A percentile compares a stretch with the other conserved stretches of the same genome.
Conservation (phyloP, 441 rosid genomes). For the Adansonia rubrostipa region DNA sequence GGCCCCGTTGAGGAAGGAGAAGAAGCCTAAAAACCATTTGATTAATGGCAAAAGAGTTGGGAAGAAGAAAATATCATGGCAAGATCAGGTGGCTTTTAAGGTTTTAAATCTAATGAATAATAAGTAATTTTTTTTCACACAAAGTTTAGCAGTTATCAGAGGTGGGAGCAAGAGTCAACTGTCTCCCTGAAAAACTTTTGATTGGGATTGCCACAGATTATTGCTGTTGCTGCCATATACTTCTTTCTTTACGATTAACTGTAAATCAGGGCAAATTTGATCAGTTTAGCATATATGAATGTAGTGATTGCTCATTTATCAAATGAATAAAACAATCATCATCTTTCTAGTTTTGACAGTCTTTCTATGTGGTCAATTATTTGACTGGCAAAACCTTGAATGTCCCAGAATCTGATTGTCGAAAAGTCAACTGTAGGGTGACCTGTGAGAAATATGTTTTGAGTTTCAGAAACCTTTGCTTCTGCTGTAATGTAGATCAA, state of each 20-base stretch:
- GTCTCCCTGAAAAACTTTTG: background rate
- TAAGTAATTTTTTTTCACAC: background rate
- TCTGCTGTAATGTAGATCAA: background rate
- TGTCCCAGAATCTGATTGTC: background rate
- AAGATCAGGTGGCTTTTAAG: slow-evolving; percentile 40
- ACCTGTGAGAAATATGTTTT: background rate
- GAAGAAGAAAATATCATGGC: slow-evolving; percentile 49
- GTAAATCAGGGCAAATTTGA: slow-evolving; percentile 23
- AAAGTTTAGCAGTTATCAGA: background rate
- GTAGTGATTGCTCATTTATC: background rate
- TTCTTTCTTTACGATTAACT: background rate
- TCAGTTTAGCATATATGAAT: slow-evolving; percentile 14
- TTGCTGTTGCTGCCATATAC: background rate
- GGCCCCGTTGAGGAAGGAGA: slow-evolving; percentile 18
- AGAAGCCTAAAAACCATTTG: slow-evolving; percentile 29
- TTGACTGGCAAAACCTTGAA: slow-evolving; percentile 4
- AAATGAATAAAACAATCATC: background rate
- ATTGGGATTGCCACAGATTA: slow-evolving; percentile 8
- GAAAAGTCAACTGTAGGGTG: background rate
- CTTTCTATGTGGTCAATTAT: background rate
- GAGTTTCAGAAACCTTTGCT: background rate
- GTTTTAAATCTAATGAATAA: slow-evolving; percentile 13
- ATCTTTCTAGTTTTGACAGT: background rate
- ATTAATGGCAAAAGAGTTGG: slow-evolving; percentile 36
- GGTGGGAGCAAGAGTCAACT: background rate